Conservation (phyloP, 2,329 filamentous ascomycete species). For the Botryotinia convoluta region DNA sequence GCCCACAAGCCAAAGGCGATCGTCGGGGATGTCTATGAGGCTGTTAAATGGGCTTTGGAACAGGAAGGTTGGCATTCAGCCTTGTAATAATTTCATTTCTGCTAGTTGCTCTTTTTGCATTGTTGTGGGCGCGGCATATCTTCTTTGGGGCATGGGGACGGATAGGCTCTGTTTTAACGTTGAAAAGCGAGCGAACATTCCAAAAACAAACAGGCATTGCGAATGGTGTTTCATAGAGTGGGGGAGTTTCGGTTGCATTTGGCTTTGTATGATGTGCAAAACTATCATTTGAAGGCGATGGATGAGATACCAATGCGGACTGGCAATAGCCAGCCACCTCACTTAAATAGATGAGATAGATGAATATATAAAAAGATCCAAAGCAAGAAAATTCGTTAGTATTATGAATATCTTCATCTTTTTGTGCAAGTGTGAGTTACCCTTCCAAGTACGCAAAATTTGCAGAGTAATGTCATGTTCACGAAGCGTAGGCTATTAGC, state of each 20-base stretch:
- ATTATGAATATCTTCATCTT: not conserved
- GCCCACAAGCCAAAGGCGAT: slow-evolving; percentile 61
- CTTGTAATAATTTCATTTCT: not conserved
- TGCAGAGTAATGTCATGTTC: no score
- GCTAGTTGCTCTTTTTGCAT: not conserved
- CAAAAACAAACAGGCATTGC: not conserved
- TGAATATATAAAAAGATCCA: not conserved
- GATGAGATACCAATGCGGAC: slow-evolving; percentile 2
- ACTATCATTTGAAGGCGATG: not conserved
- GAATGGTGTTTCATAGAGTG: not conserved
- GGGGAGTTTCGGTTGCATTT: slow-evolving; percentile 7
- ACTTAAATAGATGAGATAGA: not conserved
- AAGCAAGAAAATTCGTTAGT: not conserved
- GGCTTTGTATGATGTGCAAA: not conserved
- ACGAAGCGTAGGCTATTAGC: not conserved
- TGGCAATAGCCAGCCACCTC: not conserved
- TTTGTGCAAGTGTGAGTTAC: not conserved
- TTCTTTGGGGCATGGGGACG: not conserved
- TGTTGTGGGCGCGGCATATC: not conserved
- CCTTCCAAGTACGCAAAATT: not conserved
- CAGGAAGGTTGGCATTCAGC: slow-evolving; percentile 36
- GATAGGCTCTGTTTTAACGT: not conserved
- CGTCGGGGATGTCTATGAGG: slow-evolving; percentile 71
- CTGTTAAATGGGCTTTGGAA: slow-evolving; percentile 73
- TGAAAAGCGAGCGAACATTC: not conserved